phyloP scores from a whole-genome alignment of 1,284 basidiomycete species.

The Microbotryum lychnidis-dioicae region DNA sequence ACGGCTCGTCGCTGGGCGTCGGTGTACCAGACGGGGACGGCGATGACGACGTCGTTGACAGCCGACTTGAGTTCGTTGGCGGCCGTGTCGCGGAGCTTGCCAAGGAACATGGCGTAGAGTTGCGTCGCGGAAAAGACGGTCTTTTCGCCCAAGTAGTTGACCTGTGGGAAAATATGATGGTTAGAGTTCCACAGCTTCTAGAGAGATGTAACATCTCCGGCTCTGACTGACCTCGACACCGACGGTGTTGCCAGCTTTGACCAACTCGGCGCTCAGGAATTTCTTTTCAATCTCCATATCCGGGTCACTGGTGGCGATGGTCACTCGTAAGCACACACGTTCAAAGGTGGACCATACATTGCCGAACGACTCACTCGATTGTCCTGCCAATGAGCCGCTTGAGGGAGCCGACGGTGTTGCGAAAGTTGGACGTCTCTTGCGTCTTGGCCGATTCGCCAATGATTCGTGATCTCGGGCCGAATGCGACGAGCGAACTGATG shows the following conservation, averaged over 20 bases:
- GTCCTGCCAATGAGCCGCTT: constrained; percentile 79
- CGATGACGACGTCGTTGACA: constrained; percentile 83
- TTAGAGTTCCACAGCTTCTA: no score
- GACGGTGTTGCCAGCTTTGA: constrained; percentile 70
- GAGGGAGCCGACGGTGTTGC: constrained; percentile 83
- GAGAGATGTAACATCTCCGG: not conserved
- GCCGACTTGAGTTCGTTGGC: constrained; percentile 69
- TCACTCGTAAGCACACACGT: not conserved
- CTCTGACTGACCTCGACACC: constrained; percentile 62
- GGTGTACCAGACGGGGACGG: constrained; percentile 90
- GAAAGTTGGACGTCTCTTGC: constrained; percentile 94
- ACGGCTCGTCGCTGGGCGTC: constrained; percentile 80
- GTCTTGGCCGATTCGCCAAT: constrained; percentile 92
- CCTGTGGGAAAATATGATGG: constrained; percentile 46
- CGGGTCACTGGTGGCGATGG: constrained; percentile 21
- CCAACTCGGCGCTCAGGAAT: constrained; percentile 72
- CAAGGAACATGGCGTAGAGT: constrained; percentile 75
- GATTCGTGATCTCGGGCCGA: constrained; percentile 74
- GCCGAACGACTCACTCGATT: constrained; percentile 36
- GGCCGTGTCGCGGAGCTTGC: constrained; percentile 77
- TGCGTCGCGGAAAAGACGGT: constrained; percentile 73
- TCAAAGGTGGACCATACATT: no score
- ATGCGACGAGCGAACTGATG: constrained; percentile 76
- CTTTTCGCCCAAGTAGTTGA: constrained; percentile 74
- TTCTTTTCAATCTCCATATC: constrained; percentile 66